Base-by-base conservation (phyloP, 2,329 filamentous ascomycete species). In the Penicillium sp. region DNA sequence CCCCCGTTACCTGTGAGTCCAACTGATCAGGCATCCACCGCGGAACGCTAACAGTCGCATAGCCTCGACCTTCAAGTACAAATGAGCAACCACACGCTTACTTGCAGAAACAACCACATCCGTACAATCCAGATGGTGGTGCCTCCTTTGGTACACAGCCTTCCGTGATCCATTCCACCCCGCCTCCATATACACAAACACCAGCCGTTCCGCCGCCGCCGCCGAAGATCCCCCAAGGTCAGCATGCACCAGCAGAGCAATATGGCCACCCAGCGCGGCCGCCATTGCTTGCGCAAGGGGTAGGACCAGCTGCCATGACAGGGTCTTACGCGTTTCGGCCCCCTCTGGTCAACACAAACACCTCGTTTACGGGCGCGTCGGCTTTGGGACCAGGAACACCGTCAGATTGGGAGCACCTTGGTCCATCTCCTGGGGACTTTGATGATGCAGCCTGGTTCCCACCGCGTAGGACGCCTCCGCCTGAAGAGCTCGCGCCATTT, bases 391-490 rank as follows among this genome's bases (percentile, higher is more conserved):
- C 61, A 41, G 75, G 75, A 4, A 70, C 71, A 1, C 77, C 77
- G 4, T 79, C 77, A 4, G 77, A 79, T 54, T 79, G 77, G 77
- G 77, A 79, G 55, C 72, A 78, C 59, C 69, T 77, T 52, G 64
- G 65, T 5, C 63, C 67, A n/a, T 62, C 63, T 7, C 65, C 67
- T 7, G 72, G 68, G 24, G 67, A 73, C 21, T 60, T 76, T 40
- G 74, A 77, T 49, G 75, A 77, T 56, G 53, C 59, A 10, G 53
- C 60, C 16, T 60, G 58, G 44, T 68, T 67, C 32, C 61, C 59
- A 21, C 55, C 59, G 24, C 50, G 50, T 8, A 10, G 63, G 57
- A 42, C 57, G 48, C 22, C 45, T 40, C 34, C 36, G 3, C 51
- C 53, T 40, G 39, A 55, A 3, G 57, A 55, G 21, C 47, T 41